Evolutionary conservation across 306 rosid species (phyloP).

Genomic region (Cicer arietinum): DNA sequence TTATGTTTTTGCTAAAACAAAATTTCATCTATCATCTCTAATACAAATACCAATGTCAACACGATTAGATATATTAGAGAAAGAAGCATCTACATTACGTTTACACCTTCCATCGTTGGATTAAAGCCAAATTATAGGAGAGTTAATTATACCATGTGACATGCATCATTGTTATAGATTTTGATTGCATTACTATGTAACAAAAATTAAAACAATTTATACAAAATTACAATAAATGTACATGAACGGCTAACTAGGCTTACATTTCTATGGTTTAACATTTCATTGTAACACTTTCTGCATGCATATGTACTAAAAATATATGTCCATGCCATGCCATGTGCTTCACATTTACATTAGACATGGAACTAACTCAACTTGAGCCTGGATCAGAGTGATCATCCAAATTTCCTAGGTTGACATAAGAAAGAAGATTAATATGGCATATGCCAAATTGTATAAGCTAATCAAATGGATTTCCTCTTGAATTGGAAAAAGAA

Average conservation of each 20-base stretch:
- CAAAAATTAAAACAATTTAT: not conserved
- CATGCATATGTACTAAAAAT: not conserved
- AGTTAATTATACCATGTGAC: too few species aligned
- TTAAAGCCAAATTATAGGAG: too few species aligned
- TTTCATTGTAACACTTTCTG: not conserved
- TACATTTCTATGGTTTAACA: not conserved
- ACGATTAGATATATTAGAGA: too few species aligned
- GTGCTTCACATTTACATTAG: conserved; percentile 27
- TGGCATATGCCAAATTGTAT: not conserved
- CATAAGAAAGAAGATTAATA: not conserved
- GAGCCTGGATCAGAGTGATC: not conserved
- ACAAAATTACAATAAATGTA: conserved; percentile 20
- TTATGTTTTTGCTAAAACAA: too few species aligned
- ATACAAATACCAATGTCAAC: too few species aligned
- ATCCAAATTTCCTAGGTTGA: conserved; percentile 6
- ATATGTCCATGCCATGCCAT: not conserved
- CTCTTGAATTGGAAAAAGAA: conserved; percentile 49
- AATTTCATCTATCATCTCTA: too few species aligned
- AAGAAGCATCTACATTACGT: too few species aligned
- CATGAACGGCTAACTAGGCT: not conserved
- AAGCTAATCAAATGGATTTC: conserved; percentile 74
- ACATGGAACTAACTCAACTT: not conserved
- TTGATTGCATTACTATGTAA: conserved; percentile 4
- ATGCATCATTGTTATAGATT: not conserved
- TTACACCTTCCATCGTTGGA: too few species aligned